Evolutionary conservation across 2,329 filamentous ascomycete genomes (phyloP).

Genomic region (Diaporthe capsici): DNA sequence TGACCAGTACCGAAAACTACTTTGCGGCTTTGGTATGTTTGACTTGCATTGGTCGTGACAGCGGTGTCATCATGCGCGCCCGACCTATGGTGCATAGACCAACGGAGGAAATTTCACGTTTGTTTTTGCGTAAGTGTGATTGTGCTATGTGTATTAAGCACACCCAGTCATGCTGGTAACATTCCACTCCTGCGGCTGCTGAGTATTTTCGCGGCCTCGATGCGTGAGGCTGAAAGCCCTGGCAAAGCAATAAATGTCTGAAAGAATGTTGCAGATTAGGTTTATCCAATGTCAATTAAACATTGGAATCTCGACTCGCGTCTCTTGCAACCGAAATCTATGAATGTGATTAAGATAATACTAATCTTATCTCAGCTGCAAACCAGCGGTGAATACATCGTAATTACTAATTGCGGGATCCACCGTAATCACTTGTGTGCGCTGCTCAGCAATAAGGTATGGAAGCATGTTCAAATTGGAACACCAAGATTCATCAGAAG

Average conservation of each 20-base stretch:
- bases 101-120: accelerated
- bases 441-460: too few species aligned
- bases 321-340: too few species aligned
- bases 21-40: neutral
- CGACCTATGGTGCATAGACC: neutral
- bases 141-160: neutral
- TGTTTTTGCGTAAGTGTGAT: neutral
- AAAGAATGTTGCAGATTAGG: too few species aligned
- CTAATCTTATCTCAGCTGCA: too few species aligned
- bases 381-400: too few species aligned
- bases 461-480: too few species aligned
- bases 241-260: too few species aligned
- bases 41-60: neutral
- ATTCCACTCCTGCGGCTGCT: neutral
- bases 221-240: accelerated
- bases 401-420: too few species aligned
- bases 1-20: neutral
- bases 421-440: too few species aligned
- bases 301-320: accelerated
- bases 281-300: too few species aligned
- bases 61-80: neutral
- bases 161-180: neutral
- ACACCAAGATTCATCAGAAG: too few species aligned
- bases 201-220: neutral
- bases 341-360: too few species aligned